Evolutionary conservation across 2,329 filamentous ascomycete species (phyloP), one percentile per base, ranked within the genome.

Genomic region (Colletotrichum abscissum): DNA sequence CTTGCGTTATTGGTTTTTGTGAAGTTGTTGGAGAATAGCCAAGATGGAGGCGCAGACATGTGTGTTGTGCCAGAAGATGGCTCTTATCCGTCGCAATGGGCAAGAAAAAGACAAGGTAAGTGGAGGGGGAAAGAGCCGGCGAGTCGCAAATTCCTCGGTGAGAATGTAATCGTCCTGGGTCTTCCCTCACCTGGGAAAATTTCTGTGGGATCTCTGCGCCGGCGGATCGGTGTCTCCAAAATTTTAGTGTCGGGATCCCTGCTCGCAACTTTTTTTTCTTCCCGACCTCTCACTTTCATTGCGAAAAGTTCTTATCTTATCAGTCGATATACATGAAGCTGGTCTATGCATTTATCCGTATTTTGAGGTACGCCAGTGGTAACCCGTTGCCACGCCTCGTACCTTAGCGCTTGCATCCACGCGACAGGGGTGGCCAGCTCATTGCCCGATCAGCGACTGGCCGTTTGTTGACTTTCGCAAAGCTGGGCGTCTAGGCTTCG

Each of bases 21-120:
- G 57, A 78, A 75, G 77, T 86, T 86, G 68, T 85, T 85, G 59
- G 83, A 82, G 75, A 86, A 86, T 65, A 86, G 81, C 84, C 84
- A 86, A 63, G 82, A 76, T 33, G 84, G 84, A 77, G 80, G 83
- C 65, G 76, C 76, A 67, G 77, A 82, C 82, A 84, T 84, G 78
- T 79, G 70, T 62, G 38, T 35, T 11, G 26, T 7, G n/a, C 12
- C 24, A n/a, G 33, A 24, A 26, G 24, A 46, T 54, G 38, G n/a
- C 30, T 58, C 22, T 28, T 33, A 28, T 14, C 5, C 19, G 16
- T 64, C 30, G 62, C 62, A 64, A 64, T 35, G 30, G 28, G 30
- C 22, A 55, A 55, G 35, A 60, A 42, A 4, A 38, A 16, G 58
- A 64, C 9, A 38, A 58, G 38, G 59, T 12, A 52, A 65, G 22